Evolutionary conservation across 2,329 filamentous ascomycete species (phyloP).

Genomic region (Penicillium capsulatum): DNA sequence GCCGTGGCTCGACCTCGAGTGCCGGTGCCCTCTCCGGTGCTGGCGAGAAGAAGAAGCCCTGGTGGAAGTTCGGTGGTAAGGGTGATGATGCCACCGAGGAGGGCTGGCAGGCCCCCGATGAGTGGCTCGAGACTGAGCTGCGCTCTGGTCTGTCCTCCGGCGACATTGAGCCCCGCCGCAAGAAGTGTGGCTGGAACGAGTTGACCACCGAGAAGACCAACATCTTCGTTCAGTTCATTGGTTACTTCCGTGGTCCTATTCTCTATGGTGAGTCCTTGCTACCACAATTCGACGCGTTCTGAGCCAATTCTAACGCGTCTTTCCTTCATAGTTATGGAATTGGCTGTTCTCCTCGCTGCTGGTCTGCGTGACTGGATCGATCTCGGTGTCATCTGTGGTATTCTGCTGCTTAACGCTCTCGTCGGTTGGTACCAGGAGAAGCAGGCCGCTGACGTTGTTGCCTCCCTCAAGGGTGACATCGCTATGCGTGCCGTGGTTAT

Average conservation of each 20-base stretch:
- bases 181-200: constrained; percentile 67
- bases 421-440: constrained; percentile 81
- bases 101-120: constrained; percentile 54
- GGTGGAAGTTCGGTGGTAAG: constrained; percentile 52
- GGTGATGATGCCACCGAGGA: constrained; percentile 23
- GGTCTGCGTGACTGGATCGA: constrained; percentile 74
- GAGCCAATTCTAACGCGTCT: constrained; percentile 10
- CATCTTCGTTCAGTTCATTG: constrained; percentile 68
- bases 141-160: constrained; percentile 55
- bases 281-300: constrained; percentile 5
- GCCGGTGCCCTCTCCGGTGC: constrained; percentile 41
- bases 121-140: constrained; percentile 67
- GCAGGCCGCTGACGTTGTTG: constrained; percentile 72
- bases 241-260: constrained; percentile 72
- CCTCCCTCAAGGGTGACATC: constrained; percentile 71
- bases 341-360: constrained; percentile 67
- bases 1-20: constrained; percentile 48
- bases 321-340: constrained; percentile 58
- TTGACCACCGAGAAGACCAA: constrained; percentile 71
- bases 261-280: constrained; percentile 61
- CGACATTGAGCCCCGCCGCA: constrained; percentile 62
- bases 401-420: constrained; percentile 68
- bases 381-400: constrained; percentile 72
- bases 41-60: constrained; percentile 49
- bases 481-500: constrained; percentile 68